These are phyloP conservation scores for Kandelia obovata DNA, from an alignment of 345 rosid genomes.

Conservation along the genomic window DNA sequence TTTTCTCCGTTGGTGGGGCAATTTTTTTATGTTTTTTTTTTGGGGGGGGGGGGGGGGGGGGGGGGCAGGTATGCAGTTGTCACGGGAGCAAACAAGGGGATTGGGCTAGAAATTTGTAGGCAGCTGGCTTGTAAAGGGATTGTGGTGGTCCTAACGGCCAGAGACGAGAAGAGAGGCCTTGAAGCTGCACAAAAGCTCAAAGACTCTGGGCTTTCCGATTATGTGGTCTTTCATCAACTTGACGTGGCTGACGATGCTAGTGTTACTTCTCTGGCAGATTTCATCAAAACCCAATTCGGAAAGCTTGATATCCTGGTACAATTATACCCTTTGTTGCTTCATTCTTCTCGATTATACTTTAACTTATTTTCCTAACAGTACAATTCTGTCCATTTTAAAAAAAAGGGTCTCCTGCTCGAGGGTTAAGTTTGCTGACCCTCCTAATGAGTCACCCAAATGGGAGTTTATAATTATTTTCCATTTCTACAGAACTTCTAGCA, in stretches of 20 bases:
- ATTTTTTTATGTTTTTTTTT: no score
- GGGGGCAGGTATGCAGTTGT: not conserved
- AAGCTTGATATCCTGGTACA: constrained; percentile 18
- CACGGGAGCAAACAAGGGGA: constrained; percentile 2
- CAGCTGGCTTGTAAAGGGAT: constrained; percentile 6
- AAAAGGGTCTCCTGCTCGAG: no score
- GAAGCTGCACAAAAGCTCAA: constrained; percentile 2
- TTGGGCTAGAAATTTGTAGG: constrained; percentile 1
- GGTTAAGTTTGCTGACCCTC: no score
- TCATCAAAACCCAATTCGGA: constrained; percentile 11
- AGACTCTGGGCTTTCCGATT: not conserved
- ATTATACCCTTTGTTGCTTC: not conserved
- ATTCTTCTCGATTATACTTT: not conserved
- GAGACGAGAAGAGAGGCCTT: constrained; percentile 3
- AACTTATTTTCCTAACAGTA: no score
- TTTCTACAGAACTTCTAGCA: no score
- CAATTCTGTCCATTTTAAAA: no score
- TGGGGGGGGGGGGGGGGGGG: no score
- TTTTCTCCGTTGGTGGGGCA: no score
- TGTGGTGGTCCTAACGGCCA: constrained; percentile 5
- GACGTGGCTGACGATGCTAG: not conserved
- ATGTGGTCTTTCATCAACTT: not conserved
- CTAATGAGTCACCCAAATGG: not conserved
- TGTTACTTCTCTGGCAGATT: constrained; percentile 1
- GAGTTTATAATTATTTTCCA: no score